Evolutionary conservation across 495 filamentous ascomycete genomes (phyloP), one percentile per base, ranked within the genome.

Genomic region (Penicillium steckii): DNA sequence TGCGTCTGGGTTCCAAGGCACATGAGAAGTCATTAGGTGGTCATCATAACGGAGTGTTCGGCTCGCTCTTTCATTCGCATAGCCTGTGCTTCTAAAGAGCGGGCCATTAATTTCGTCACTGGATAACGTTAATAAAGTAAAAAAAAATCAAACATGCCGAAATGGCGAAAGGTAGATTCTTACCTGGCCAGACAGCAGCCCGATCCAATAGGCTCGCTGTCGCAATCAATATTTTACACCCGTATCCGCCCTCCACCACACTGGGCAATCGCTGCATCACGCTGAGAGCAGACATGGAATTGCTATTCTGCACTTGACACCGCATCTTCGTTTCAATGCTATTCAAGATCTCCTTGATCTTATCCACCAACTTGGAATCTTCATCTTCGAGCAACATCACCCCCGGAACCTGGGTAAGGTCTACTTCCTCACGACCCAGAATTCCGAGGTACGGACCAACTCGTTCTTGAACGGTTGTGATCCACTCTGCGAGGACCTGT

Each of bases 401-500:
- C 7, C 84, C 89, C 0, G 90, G 88, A 3, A 93, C 87, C 44
- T 89, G 84, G 2, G 76, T 77, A 38, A 88, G 76, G 62, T 96
- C 89, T 42, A 90, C 80, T 3, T 88, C 79, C 42, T 95, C 90
- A 38, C 83, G 85, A 22, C 94, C 91, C 15, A 98, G 80, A 7
- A 96, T 81, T 2, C 94, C 94, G 7, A 97, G 70, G 60, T 90
- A 95, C 2, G 85, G 82, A 0, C 93, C 95, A 42, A 97, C 89
- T 8, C 94, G 88, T 67, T 97, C 91, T 68, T 98, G 94, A 8
- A 98, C 86, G 0, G 93, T 96, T 12, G 88, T 88, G 35, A 95
- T 82, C 94, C 94, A 98, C 69, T 98, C 94, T 1, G 94, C 93
- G 21, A 98, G 84, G 0, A 98, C 91, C 62, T 96, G 91, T n/a